Evolutionary conservation across 768 basidiomycete species (phyloP), one percentile per base, ranked within the genome.

Genomic region (Neoboletus magnificus): DNA sequence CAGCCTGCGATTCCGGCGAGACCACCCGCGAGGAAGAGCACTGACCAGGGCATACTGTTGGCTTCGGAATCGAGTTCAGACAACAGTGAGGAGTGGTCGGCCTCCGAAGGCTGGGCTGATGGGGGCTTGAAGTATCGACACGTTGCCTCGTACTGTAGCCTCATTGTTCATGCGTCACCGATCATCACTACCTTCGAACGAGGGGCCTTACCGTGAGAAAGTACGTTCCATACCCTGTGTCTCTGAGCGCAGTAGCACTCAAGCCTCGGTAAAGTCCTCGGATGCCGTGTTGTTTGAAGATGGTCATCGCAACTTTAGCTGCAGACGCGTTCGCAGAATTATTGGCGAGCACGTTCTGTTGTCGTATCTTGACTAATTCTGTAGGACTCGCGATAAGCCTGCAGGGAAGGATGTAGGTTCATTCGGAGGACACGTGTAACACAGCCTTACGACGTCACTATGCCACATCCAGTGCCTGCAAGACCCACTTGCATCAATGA

Each of bases 341-440:
- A 47, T 58, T 60, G 44, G 49, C 52, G 46, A 83, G 68, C 51
- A 80, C 71, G 30, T 82, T 79, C 61, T 92, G 89, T 61, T 90
- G 88, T 33, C 87, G 81, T 67, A 94, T 91, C 77, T 96, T 96
- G 73, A 96, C 78, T 1, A 94, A 79, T 60, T 96, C 94, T 9
- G 86, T 89, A 0, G 93, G 93, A 1, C 89, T 86, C 3, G 91
- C 89, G 53, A 95, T 70, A 11, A 91, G 61, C 6, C 91, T 92
- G 37, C 13, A 22, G 9, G 2, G 8, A n/a, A 11, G 35, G 27
- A 20, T 8, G 5, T 39, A 15, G n/a, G 35, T 51, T 42, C 20
- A 10, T 49, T 56, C 23, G 27, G 4, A 27, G 5, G 18, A 47
- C 54, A 58, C 53, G 35, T 36, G 23, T 5, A 54, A 57, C 53